Evolutionary conservation across 2,329 filamentous ascomycete genomes (phyloP).

Genomic region (Zasmidium cellare): DNA sequence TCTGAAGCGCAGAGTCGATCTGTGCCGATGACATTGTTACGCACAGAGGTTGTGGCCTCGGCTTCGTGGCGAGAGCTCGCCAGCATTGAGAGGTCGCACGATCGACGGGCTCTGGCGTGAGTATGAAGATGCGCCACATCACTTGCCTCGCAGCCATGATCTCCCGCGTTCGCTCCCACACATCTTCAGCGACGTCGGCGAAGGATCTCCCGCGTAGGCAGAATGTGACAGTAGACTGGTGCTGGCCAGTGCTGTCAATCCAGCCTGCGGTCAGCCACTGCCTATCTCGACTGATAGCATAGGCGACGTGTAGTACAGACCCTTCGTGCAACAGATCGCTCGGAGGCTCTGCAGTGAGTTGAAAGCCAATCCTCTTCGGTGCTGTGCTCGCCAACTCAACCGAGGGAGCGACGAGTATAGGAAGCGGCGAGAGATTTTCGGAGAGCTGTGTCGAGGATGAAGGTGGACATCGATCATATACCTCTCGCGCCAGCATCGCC

Average conservation of each 20-base stretch:
- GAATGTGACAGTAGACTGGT: slow-evolving; percentile 73
- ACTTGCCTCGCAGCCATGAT: slow-evolving; percentile 69
- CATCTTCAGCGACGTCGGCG: slow-evolving; percentile 67
- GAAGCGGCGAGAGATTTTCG: slow-evolving; percentile 37
- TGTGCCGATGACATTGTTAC: slow-evolving; percentile 29
- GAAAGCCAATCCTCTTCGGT: slow-evolving; percentile 74
- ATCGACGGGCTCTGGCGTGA: slow-evolving; percentile 34
- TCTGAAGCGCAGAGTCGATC: slow-evolving; percentile 19
- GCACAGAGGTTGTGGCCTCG: slow-evolving; percentile 40
- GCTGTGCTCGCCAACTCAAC: slow-evolving; percentile 70
- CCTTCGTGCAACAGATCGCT: slow-evolving; percentile 75
- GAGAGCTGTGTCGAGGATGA: slow-evolving; percentile 32
- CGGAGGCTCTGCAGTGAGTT: slow-evolving; percentile 66
- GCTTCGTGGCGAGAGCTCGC: slow-evolving; percentile 26
- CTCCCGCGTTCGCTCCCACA: slow-evolving; percentile 74
- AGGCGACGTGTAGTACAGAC: slow-evolving; percentile 77
- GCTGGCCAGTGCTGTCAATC: slow-evolving; percentile 74
- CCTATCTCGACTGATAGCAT: slow-evolving; percentile 72
- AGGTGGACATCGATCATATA: slow-evolving; percentile 72
- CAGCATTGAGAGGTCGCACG: slow-evolving; percentile 23
- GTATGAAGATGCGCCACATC: slow-evolving; percentile 75
- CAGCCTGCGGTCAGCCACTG: slow-evolving; percentile 78
- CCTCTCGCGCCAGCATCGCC: slow-evolving; percentile 60
- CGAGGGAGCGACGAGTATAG: slow-evolving; percentile 62
- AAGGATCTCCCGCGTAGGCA: slow-evolving; percentile 65